Evolutionary conservation across 495 filamentous ascomycete genomes (phyloP).

Genomic region (Poronia punctata): DNA sequence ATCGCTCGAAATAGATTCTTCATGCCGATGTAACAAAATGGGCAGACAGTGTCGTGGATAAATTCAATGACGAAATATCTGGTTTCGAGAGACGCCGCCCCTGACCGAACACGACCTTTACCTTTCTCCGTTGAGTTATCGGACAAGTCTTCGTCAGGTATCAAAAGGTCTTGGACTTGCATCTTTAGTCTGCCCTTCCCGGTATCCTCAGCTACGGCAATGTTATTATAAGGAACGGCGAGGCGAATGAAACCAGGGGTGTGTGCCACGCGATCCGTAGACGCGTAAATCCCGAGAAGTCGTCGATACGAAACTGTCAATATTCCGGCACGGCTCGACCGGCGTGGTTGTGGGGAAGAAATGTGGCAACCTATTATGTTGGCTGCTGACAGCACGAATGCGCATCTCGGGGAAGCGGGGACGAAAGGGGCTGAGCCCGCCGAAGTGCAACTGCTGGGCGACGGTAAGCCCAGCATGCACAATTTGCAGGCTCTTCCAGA

Average conservation of each 20-base stretch:
- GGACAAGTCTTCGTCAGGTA: conserved; percentile 7
- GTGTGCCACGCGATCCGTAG: too few relatives aligned
- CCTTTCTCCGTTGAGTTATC: background rate
- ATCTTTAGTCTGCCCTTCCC: conserved; percentile 5
- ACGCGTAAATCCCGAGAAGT: too few relatives aligned
- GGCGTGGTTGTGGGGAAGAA: conserved; percentile 3
- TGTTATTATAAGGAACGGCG: too few relatives aligned
- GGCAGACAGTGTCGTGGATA: conserved; percentile 72
- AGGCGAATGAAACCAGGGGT: too few relatives aligned
- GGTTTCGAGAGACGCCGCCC: conserved; percentile 9
- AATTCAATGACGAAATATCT: conserved; percentile 60
- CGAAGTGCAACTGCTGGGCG: background rate
- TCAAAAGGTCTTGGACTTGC: conserved; percentile 10
- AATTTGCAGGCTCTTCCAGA: too few relatives aligned
- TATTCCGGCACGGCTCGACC: too few relatives aligned
- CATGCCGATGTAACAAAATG: conserved; percentile 80
- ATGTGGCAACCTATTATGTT: background rate
- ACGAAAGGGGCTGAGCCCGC: background rate
- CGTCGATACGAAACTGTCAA: too few relatives aligned
- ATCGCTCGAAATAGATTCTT: conserved; percentile 66
- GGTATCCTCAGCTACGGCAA: too few relatives aligned
- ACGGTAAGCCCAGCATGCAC: conserved; percentile 1
- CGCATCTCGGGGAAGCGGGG: conserved; percentile 7
- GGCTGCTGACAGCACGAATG: background rate
- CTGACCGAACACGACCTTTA: background rate